These are phyloP conservation scores for Cryptosporidium ubiquitum DNA, from an alignment of 169 alveolate species.

Conservation along the genomic window DNA sequence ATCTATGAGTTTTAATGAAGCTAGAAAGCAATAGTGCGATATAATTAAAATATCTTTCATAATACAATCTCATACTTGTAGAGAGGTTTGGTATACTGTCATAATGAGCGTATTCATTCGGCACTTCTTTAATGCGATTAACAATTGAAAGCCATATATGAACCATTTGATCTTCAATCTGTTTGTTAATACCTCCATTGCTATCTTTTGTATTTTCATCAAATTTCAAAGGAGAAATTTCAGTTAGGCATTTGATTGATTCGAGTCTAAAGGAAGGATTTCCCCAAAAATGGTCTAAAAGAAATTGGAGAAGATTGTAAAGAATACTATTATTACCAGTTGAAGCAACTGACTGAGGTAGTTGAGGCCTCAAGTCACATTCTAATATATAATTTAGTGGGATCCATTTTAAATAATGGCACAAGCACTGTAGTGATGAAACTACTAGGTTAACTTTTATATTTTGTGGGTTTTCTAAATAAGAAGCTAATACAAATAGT, in stretches of 20 bases:
- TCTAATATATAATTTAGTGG: constrained; percentile 94
- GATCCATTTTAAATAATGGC: constrained; percentile 94
- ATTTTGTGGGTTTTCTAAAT: constrained; percentile 83
- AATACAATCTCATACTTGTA: constrained; percentile 82
- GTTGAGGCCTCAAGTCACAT: constrained; percentile 75
- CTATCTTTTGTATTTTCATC: constrained; percentile 72
- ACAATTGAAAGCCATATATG: constrained; percentile 85
- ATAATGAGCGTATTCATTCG: constrained; percentile 81
- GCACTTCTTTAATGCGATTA: constrained; percentile 81
- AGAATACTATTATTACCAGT: not conserved
- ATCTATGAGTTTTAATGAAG: constrained; percentile 78
- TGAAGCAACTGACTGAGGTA: constrained; percentile 22
- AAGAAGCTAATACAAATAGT: constrained; percentile 89
- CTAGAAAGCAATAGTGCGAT: constrained; percentile 85
- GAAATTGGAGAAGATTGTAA: constrained; percentile 80
- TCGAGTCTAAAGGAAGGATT: constrained; percentile 89
- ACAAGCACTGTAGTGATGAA: constrained; percentile 91
- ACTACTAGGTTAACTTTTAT: constrained; percentile 86
- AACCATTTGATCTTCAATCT: constrained; percentile 80
- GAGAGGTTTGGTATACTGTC: constrained; percentile 85
- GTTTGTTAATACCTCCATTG: constrained; percentile 30
- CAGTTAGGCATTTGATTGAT: constrained; percentile 92
- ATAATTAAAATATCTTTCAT: constrained; percentile 89
- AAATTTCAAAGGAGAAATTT: constrained; percentile 87
- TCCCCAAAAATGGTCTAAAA: constrained; percentile 91